Conservation (phyloP, 345 rosid species). For the Bruguiera parviflora region DNA sequence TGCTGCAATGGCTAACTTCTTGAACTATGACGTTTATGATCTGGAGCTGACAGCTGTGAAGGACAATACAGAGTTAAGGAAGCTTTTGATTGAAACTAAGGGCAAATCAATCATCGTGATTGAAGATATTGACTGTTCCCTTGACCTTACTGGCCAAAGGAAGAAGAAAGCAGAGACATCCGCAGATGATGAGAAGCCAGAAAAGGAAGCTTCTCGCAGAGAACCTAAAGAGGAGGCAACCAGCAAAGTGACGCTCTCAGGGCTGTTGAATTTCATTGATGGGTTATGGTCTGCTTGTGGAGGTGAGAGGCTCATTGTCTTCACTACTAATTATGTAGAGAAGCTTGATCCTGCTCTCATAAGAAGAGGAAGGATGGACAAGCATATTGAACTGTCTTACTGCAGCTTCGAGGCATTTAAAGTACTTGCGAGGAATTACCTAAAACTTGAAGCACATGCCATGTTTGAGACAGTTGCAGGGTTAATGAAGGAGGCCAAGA, state of each 20-base stretch:
- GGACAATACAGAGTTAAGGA: slow-evolving; percentile 39
- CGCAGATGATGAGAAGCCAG: slow-evolving; percentile 25
- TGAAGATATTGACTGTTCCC: slow-evolving; percentile 55
- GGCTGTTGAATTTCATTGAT: slow-evolving; percentile 60
- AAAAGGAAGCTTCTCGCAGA: slow-evolving; percentile 25
- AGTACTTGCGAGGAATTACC: slow-evolving; percentile 47
- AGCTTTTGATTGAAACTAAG: slow-evolving; percentile 40
- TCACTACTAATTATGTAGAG: slow-evolving; percentile 56
- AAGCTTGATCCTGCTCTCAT: slow-evolving; percentile 70
- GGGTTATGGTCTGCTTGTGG: slow-evolving; percentile 74
- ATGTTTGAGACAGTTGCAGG: slow-evolving; percentile 25
- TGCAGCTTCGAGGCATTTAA: slow-evolving; percentile 48
- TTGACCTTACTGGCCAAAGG: slow-evolving; percentile 55
- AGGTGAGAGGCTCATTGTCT: slow-evolving; percentile 60
- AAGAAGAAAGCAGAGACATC: slow-evolving; percentile 32
- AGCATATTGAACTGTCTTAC: slow-evolving; percentile 45
- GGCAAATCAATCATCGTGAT: slow-evolving; percentile 52
- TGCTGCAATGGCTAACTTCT: slow-evolving; percentile 45
- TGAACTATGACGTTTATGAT: slow-evolving; percentile 41
- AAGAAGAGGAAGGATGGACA: slow-evolving; percentile 68
- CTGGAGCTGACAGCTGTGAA: slow-evolving; percentile 43
- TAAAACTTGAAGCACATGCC: slow-evolving; percentile 33
- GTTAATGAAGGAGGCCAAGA: slow-evolving; percentile 31
- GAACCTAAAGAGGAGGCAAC: slow-evolving; percentile 28
- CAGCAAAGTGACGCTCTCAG: slow-evolving; percentile 61